These are phyloP conservation scores for Lepiota venenata DNA, from an alignment of 768 basidiomycete genomes.

Conservation along the genomic window DNA sequence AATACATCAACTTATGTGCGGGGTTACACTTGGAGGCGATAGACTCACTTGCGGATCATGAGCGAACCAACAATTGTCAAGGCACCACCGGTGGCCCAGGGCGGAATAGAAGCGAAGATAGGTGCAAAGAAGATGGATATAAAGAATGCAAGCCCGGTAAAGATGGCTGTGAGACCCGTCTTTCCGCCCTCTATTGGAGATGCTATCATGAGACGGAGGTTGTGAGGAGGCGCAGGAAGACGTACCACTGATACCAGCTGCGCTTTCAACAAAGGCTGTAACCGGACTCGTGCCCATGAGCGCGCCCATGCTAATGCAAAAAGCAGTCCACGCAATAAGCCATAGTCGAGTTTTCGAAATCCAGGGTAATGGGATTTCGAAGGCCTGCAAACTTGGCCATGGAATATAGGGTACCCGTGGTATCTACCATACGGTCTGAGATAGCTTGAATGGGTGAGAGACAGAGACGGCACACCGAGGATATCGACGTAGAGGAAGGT, in stretches of 20 bases:
- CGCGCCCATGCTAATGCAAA: conserved; percentile 78
- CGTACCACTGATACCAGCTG: conserved; percentile 73
- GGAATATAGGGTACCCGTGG: conserved; percentile 75
- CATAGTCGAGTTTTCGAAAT: conserved; percentile 81
- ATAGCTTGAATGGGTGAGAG: background rate
- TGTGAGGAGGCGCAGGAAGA: conserved; percentile 2
- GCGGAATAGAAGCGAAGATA: conserved; percentile 82
- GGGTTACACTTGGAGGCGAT: background rate
- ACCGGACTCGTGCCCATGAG: conserved; percentile 80
- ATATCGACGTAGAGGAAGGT: conserved; percentile 92
- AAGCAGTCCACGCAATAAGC: conserved; percentile 84
- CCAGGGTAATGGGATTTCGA: conserved; percentile 77
- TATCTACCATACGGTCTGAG: conserved; percentile 17
- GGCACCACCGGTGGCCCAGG: conserved; percentile 87
- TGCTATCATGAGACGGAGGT: background rate
- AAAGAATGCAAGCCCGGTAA: conserved; percentile 73
- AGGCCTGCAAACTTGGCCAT: conserved; percentile 93
- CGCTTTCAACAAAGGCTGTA: conserved; percentile 80
- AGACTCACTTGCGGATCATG: conserved; percentile 79
- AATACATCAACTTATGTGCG: background rate
- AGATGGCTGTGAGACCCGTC: conserved; percentile 79
- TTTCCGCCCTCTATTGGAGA: conserved; percentile 69
- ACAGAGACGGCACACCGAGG: conserved; percentile 43
- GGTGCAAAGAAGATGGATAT: conserved; percentile 86
- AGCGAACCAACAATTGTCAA: conserved; percentile 83